Percentiles rank a stretch among this genome's conserved stretches.
These are phyloP conservation scores for Aspergillus campestris DNA, from an alignment of 495 filamentous ascomycete species.

Conservation along the genomic window DNA sequence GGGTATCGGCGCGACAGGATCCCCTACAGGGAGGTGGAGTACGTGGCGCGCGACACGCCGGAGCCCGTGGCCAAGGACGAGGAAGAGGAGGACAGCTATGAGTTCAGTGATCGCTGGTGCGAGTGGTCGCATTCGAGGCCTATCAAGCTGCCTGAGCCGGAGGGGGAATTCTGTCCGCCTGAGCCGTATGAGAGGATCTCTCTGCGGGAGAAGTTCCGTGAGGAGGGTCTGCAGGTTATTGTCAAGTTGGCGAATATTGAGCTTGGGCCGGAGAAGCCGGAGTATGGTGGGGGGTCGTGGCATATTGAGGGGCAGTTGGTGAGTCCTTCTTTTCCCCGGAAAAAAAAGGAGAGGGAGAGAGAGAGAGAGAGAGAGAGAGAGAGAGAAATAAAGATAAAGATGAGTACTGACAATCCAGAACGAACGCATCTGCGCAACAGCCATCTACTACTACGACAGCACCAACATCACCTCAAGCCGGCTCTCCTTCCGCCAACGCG, in stretches of 20 bases:
- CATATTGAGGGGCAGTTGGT: constrained; percentile 47
- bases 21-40: constrained; percentile 9
- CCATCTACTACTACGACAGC: constrained; percentile 53
- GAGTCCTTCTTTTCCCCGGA: constrained; percentile 6
- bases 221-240: constrained; percentile 48
- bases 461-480: constrained; percentile 50
- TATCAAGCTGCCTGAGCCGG: constrained; percentile 28
- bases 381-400: constrained; percentile 2
- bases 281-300: constrained; percentile 41
- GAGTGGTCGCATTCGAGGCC: constrained; percentile 8
- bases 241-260: constrained; percentile 56
- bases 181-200: constrained; percentile 3
- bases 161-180: constrained; percentile 12
- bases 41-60: constrained; percentile 3
- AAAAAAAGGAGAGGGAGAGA: background rate
- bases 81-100: constrained; percentile 10
- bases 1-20: constrained; percentile 11
- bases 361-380: background rate
- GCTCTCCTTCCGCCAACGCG: constrained; percentile 42
- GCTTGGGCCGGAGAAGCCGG: constrained; percentile 47
- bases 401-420: constrained; percentile 20
- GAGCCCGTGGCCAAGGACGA: constrained; percentile 8
- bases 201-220: constrained; percentile 17
- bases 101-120: constrained; percentile 4
- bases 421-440: constrained; percentile 49